A percentile compares a stretch with the other conserved stretches of the same genome.
These are phyloP conservation scores for Neofusicoccum kwambonambiense DNA, from an alignment of 2,329 filamentous ascomycete species.

Conservation along the genomic window DNA sequence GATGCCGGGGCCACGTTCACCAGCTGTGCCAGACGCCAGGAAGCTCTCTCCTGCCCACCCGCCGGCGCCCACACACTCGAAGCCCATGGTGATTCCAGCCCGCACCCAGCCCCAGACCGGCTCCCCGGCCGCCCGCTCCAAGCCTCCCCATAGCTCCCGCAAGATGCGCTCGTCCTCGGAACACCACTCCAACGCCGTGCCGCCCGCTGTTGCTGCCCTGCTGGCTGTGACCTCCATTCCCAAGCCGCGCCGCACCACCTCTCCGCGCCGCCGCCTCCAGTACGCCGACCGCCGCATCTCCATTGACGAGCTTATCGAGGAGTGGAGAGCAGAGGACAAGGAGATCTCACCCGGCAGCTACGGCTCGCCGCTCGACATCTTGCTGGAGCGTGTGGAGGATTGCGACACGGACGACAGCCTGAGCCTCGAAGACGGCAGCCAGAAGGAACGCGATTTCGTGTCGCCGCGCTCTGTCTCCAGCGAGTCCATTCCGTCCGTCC, in stretches of 20 bases:
- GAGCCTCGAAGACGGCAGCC: conserved; percentile 41
- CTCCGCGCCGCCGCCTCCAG: conserved; percentile 36
- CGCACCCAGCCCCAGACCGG: conserved; percentile 26
- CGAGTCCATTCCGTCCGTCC: conserved; percentile 58
- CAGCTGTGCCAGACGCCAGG: neutral
- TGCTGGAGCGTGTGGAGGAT: conserved; percentile 56
- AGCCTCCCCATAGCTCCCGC: neutral
- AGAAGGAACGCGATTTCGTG: conserved; percentile 36
- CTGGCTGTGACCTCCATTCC: conserved; percentile 61
- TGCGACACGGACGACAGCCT: conserved; percentile 36
- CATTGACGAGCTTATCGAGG: conserved; percentile 57
- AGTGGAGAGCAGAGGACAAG: conserved; percentile 51
- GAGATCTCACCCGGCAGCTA: conserved; percentile 38
- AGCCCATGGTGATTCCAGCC: conserved; percentile 44
- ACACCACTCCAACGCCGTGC: conserved; percentile 48
- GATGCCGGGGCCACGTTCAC: conserved; percentile 6
- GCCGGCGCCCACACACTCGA: conserved; percentile 34
- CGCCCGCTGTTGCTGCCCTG: conserved; percentile 57
- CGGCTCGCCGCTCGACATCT: conserved; percentile 52
- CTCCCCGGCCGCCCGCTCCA: neutral
- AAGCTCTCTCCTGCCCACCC: conserved; percentile 19
- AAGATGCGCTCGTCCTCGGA: conserved; percentile 25
- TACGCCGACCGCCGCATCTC: conserved; percentile 48
- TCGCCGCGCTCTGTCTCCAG: conserved; percentile 54
- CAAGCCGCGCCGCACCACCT: conserved; percentile 39